Evolutionary conservation across 2,329 filamentous ascomycete species (phyloP), one percentile per base, ranked within the genome.

Genomic region (Xylariaceae sp.): DNA sequence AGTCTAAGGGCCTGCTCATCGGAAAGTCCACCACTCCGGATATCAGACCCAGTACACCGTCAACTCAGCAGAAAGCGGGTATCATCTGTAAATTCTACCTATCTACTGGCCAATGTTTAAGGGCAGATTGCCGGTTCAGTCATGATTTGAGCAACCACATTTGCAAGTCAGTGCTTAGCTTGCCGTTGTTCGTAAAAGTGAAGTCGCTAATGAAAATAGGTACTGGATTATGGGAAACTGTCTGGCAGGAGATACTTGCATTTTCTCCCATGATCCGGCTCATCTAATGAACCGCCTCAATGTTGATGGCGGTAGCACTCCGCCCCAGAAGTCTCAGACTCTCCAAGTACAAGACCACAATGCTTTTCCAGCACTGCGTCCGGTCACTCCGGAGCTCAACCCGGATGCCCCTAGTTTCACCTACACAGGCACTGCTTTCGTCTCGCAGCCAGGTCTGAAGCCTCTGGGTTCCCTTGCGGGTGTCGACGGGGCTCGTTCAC

Each of bases 161-260:
- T 63, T 99, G 94, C 92, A 97, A 97, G 90, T 95, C 80, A 82
- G 90, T 88, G 39, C 17, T 64, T 50, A 66, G 90, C 88, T 72
- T 95, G 95, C 74, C 96, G 90, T 64, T 58, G 56, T 55, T 52
- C 56, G 49, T 45, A 55, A 44, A 30, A 34, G 56, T 50, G 2
- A 47, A 53, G 4, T 54, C 5, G 44, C 57, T 64, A 56, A 64
- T 37, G 34, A 23, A 17, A 37, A 52, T 69, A 94, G 90, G 73
- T 97, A 97, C 73, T 99, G 92, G 90, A 82, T 99, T 56, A 91
- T 91, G 77, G 94, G 94, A 1, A 97, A 93, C 69, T 99, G 94
- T 72, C 82, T 99, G 39, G 94, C 94, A 17, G 93, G 94, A 42
- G 88, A 92, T 59, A 92, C 91, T 2, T 99, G 94, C 74, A 90